These are phyloP conservation scores for Dryas integrifolia DNA, from an alignment of 331 rosid species.

Conservation along the genomic window DNA sequence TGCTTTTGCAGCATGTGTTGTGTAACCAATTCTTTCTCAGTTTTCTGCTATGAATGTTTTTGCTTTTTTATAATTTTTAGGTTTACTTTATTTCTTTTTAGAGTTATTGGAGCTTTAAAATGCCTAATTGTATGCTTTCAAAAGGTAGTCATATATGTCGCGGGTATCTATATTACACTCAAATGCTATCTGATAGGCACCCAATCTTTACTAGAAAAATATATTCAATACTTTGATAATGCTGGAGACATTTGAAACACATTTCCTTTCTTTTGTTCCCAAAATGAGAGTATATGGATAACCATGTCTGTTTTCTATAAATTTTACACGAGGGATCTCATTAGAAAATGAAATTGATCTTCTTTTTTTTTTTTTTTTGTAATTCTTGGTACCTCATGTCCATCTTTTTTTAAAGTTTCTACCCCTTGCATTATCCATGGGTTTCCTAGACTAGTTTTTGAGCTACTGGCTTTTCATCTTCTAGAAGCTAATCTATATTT, in stretches of 20 bases:
- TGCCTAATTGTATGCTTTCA: not conserved
- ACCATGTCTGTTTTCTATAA: not conserved
- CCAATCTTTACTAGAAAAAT: not conserved
- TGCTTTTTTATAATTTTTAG: not conserved
- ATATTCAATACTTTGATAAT: not conserved
- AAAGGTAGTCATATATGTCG: not conserved
- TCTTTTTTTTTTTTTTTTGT: not conserved
- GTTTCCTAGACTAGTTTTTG: not conserved
- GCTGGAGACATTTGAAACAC: not conserved
- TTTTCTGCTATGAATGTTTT: not conserved
- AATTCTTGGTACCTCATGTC: not conserved
- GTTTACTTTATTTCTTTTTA: not conserved
- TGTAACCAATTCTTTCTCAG: not conserved
- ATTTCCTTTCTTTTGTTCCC: not conserved
- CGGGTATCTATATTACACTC: not conserved
- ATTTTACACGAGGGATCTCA: not conserved
- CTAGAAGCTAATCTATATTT: slow-evolving; percentile 18
- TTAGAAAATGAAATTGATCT: not conserved
- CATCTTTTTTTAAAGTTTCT: not conserved
- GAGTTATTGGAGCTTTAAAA: not conserved
- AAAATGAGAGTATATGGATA: not conserved
- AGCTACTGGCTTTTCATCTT: slow-evolving; percentile 7
- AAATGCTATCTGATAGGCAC: not conserved
- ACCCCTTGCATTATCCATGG: not conserved
- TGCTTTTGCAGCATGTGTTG: not conserved